Base-by-base conservation (phyloP, 1,284 basidiomycete species). In the Ganoderma boninense region DNA sequence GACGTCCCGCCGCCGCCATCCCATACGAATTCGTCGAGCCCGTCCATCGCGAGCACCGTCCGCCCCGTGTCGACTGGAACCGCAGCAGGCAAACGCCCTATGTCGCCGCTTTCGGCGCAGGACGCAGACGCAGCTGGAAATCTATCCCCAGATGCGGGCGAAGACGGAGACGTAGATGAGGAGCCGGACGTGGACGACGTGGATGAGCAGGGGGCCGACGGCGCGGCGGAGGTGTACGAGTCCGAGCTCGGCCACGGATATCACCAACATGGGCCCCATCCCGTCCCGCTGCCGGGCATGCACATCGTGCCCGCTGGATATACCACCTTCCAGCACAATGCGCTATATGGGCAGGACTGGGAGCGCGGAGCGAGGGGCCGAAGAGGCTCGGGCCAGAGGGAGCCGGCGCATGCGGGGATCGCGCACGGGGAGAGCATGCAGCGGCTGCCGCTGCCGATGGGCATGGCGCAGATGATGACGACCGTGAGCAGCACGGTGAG, bases 401-500 rank as follows among this genome's bases (percentile, higher is more conserved):
- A 68, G 59, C 18, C 8, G 43, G 26, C 40, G 46, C 73, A 74
- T 44, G 73, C 73, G 40, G 73, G 73, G 43, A 61, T 74, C 44
- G 66, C 26, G 62, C 67, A 71, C 32, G 72, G 69, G 65, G 68
- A 71, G 69, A 66, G 57, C 40, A 62, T 74, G 62, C 72, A 73
- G 68, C 64, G 72, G 54, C 63, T 72, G 57, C 71, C 72, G 23
- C 64, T 72, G 57, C 71, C 72, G 29, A 65, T 77, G 64, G 72
- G 77, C 32, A 68, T 75, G 68, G 71, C 75, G 35, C 74, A 75
- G 73, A 69, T 73, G 64, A 75, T 79, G 74, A 71, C 75, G 42
- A 77, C 73, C 10, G 75, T 77, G 65, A 77, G 75, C 40, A 79
- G 77, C 70, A 76, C 74, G 40, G 76, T 77, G 18, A 74, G 71